Base-by-base conservation (phyloP, 306 rosid genomes). In the Prinsepia uniflora region DNA sequence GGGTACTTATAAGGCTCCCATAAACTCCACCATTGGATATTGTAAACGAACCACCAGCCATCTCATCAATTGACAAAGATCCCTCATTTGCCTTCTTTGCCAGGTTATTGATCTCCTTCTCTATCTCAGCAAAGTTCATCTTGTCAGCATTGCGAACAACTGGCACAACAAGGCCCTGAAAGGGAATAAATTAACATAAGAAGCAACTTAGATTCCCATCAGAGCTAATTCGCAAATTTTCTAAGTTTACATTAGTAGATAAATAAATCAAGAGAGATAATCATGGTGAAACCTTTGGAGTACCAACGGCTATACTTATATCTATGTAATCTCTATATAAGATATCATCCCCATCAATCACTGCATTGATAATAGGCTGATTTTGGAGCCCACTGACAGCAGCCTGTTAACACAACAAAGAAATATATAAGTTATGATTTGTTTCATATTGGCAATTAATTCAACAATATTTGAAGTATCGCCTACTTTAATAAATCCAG, bases 1-100 rank as follows among this genome's bases (percentile, higher is more conserved):
- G 95, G 65, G 95, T 88, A 75, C 95, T 88, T 81, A 88, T 75
- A 83, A 90, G 96, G 69, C 92, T 90, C 71, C 95, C 92, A 73
- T 84, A 90, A 75, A 88, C 96, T 71, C 96, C 96, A 52, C 92
- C 96, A 60, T 90, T 90, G 10, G 95, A 90, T 84, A 90, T 86
- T 66, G 96, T 88, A 66, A 90, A 81, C 45, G 92, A 84, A 62
- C 95, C 96, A 70, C 96, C 96, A 58, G 92, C 96, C 96, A 86
- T 90, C 75, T 90, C 92, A 81, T 90, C 96, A 69, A 90, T 88
- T 49, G 92, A 90, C 73, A 84, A 67, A 64, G 86, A 75, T 76
- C 92, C 96, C 79, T 81, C 81, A 72, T 76, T 85, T 78, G 96
- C 96, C 84, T 86, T 90, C 85, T 90, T 86, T 40, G 95, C 92